A percentile compares a stretch with the other conserved stretches of the same genome.
Evolutionary conservation across 805 yeast genomes (phyloP).

Genomic region (Saccharomycopsis guyanensis): DNA sequence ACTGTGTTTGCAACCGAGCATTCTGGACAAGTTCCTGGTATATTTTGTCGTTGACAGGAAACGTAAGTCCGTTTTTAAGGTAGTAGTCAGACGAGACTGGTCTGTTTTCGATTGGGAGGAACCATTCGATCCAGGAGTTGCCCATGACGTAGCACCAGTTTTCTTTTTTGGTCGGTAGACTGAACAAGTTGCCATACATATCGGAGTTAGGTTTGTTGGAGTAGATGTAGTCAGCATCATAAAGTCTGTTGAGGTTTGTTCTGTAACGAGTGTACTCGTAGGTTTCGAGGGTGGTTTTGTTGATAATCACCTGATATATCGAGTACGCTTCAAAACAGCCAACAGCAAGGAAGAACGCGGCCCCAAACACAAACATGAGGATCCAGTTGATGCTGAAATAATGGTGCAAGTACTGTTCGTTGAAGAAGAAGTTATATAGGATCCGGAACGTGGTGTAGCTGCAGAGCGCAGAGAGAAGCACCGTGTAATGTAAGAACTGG

Average conservation of each 20-base stretch:
- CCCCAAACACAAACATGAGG: conserved; percentile 47
- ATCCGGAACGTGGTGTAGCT: conserved; percentile 34
- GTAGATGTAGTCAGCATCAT: conserved; percentile 31
- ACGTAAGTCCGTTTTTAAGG: conserved; percentile 15
- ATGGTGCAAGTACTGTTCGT: conserved; percentile 33
- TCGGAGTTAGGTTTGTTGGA: conserved; percentile 36
- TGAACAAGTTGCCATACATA: conserved; percentile 60
- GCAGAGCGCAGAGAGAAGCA: conserved; percentile 39
- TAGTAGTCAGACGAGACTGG: conserved; percentile 10
- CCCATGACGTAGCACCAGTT: conserved; percentile 82
- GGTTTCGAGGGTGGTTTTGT: conserved; percentile 77
- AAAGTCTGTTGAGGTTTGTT: conserved; percentile 31
- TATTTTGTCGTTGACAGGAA: conserved; percentile 15
- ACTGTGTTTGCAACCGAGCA: conserved; percentile 16
- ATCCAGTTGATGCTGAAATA: conserved; percentile 52
- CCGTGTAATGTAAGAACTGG: conserved; percentile 57
- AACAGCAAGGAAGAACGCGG: conserved; percentile 50
- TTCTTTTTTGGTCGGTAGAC: conserved; percentile 47
- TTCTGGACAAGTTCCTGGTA: conserved; percentile 17
- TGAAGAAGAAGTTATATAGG: conserved; percentile 41
- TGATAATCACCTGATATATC: conserved; percentile 49
- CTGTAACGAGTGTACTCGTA: conserved; percentile 46
- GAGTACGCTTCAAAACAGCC: conserved; percentile 49
- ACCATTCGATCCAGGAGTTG: conserved; percentile 52
- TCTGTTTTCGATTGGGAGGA: conserved; percentile 44